phyloP scores from a whole-genome alignment of 257 asterid genomes.

The Forsythia suspensa region DNA sequence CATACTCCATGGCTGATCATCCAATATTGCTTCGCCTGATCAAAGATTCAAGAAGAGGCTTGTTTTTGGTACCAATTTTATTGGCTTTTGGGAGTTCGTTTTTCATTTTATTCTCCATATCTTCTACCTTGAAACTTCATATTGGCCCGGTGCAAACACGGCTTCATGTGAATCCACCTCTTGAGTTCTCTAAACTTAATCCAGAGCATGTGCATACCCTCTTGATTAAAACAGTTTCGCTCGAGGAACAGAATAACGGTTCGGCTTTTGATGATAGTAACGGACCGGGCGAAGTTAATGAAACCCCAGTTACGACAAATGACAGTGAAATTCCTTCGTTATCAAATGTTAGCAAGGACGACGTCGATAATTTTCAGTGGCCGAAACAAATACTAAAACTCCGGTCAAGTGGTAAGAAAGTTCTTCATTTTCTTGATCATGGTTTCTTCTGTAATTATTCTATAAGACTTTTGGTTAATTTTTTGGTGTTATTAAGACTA shows the following conservation, averaged over 20 bases:
- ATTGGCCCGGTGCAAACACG: conserved; percentile 26
- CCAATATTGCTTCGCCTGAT: neutral
- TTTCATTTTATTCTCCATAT: conserved; percentile 31
- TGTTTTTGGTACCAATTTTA: conserved; percentile 28
- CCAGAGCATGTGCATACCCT: neutral
- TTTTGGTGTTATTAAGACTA: neutral
- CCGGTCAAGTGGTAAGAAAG: conserved; percentile 17
- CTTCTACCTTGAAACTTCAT: conserved; percentile 28
- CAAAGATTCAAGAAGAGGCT: conserved; percentile 10
- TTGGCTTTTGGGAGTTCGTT: conserved; percentile 38
- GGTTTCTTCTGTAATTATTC: neutral
- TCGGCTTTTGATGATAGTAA: neutral
- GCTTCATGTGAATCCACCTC: conserved; percentile 9
- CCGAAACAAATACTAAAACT: neutral
- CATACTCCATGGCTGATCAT: neutral
- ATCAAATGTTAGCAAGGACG: neutral
- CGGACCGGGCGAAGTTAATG: neutral
- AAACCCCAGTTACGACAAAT: neutral
- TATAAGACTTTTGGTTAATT: neutral
- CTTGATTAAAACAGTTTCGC: neutral
- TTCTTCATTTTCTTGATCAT: neutral
- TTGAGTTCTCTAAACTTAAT: conserved; percentile 14
- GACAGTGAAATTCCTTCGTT: neutral
- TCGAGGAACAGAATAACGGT: neutral
- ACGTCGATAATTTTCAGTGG: neutral